phyloP scores from a whole-genome alignment of 2,329 filamentous ascomycete species.

The Cladobotryum mycophilum region DNA sequence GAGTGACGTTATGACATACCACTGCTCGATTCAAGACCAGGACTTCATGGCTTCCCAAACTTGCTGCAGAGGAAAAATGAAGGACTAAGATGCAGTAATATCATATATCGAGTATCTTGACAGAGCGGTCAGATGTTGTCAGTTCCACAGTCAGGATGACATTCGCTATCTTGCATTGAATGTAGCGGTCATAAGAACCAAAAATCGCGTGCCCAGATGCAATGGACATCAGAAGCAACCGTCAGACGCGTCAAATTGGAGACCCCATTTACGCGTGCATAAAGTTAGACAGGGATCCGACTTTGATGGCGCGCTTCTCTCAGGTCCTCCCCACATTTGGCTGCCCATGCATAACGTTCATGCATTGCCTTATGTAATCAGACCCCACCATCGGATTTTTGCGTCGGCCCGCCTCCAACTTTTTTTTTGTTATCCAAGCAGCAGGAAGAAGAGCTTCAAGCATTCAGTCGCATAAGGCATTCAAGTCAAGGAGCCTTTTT shows the following conservation, averaged over 20 bases:
- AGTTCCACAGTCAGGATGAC: too few species aligned
- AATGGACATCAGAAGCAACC: neutral
- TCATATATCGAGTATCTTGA: too few species aligned
- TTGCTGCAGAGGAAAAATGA: too few species aligned
- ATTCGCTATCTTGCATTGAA: too few species aligned
- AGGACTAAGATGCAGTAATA: too few species aligned
- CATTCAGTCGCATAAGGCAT: constrained; percentile 1
- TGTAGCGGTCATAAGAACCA: too few species aligned
- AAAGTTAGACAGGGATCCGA: constrained; percentile 6
- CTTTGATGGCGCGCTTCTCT: constrained; percentile 3
- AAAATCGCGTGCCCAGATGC: neutral
- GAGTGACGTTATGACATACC: too few species aligned
- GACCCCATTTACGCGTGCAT: constrained; percentile 11
- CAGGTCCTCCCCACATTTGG: neutral
- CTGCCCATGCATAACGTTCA: constrained; percentile 2
- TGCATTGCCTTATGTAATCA: constrained; percentile 11
- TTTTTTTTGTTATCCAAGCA: constrained; percentile 28
- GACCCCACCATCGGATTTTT: constrained; percentile 31
- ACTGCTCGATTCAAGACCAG: too few species aligned
- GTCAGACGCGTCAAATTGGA: constrained; percentile 8
- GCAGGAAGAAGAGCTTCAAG: constrained; percentile 20
- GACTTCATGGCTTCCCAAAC: too few species aligned
- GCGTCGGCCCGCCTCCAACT: constrained; percentile 24
- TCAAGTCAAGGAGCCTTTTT: too few species aligned
- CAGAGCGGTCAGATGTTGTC: too few species aligned